A percentile compares a stretch with the other conserved stretches of the same genome.
phyloP scores from a whole-genome alignment of 306 rosid genomes.

The Prunus salicina region DNA sequence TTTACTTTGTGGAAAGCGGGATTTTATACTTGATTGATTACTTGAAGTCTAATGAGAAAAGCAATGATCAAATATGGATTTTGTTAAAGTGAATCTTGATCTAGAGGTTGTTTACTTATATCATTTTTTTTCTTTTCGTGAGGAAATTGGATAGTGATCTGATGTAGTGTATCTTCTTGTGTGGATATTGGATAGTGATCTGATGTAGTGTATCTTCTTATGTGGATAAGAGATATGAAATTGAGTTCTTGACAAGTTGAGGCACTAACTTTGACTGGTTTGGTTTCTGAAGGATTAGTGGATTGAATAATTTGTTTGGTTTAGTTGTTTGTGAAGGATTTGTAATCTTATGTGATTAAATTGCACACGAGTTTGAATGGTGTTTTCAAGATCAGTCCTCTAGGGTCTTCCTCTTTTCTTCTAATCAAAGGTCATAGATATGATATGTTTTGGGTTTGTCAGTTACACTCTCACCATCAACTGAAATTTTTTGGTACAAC shows the following conservation, averaged over 20 bases:
- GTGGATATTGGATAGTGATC: conserved; percentile 4
- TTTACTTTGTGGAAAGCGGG: neutral
- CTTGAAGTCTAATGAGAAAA: neutral
- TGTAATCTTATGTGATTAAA: neutral
- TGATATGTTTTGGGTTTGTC: neutral
- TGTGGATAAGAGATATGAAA: neutral
- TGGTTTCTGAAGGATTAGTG: neutral
- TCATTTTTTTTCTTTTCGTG: neutral
- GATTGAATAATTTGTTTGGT: neutral
- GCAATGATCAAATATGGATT: neutral
- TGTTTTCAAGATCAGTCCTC: neutral
- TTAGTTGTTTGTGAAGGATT: neutral
- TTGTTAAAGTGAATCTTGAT: conserved; percentile 3
- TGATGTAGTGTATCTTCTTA: neutral
- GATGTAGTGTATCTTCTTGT: neutral
- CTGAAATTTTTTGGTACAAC: neutral
- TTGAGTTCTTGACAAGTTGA: neutral
- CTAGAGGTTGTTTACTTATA: neutral
- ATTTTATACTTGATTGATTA: neutral
- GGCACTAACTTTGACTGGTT: neutral
- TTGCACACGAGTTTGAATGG: neutral
- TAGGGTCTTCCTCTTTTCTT: neutral
- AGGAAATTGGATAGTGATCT: conserved; percentile 9
- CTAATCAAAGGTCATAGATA: neutral
- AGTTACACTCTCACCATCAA: neutral